These are phyloP conservation scores for Aspergillus puulaauensis DNA, from an alignment of 2,329 filamentous ascomycete species.

Conservation along the genomic window DNA sequence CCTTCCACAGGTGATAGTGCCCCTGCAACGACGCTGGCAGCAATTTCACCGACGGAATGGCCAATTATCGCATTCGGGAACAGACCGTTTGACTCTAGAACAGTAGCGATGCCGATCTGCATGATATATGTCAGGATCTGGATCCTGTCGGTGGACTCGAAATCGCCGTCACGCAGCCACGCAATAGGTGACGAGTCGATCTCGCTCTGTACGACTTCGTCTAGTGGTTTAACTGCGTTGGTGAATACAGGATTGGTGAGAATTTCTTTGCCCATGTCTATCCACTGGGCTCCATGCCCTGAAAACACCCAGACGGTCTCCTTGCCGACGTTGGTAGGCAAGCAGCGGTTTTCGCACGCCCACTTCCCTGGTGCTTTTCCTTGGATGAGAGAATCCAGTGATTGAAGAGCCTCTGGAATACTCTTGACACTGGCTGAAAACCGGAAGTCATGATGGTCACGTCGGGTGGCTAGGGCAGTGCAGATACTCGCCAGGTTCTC, in stretches of 20 bases:
- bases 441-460: background rate
- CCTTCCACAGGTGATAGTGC: constrained; percentile 31
- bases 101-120: constrained; percentile 30
- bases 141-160: constrained; percentile 8
- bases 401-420: background rate
- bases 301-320: constrained; percentile 39
- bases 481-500: background rate
- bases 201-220: constrained; percentile 23
- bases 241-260: constrained; percentile 19
- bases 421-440: background rate
- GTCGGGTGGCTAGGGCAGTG: background rate
- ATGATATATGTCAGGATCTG: constrained; percentile 30
- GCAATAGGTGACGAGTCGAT: constrained; percentile 8
- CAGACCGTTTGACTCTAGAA: constrained; percentile 32
- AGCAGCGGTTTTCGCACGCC: background rate
- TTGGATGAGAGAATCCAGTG: background rate
- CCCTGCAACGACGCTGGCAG: constrained; percentile 35
- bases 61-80: constrained; percentile 40
- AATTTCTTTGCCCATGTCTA: constrained; percentile 40
- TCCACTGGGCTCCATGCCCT: constrained; percentile 45
- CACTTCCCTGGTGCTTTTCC: background rate
- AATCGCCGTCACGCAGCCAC: constrained; percentile 1
- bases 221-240: constrained; percentile 25
- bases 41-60: constrained; percentile 46
- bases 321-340: background rate